These are phyloP conservation scores for Mycosarcoma mackinlayi DNA, from an alignment of 1,284 basidiomycete species.

Conservation along the genomic window DNA sequence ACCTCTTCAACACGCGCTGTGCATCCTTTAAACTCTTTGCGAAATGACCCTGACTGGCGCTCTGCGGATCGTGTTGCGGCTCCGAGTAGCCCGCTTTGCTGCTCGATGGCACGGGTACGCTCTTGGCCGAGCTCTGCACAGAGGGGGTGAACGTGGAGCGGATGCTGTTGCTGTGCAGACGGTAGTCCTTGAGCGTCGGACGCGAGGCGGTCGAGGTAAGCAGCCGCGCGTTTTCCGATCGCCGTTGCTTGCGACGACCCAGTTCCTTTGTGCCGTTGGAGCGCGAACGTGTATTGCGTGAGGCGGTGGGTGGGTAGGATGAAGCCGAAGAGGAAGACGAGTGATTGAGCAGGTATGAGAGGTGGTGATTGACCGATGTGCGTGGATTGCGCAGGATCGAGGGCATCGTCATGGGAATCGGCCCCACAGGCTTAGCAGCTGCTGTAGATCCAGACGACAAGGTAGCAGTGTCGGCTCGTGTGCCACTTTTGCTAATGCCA, in stretches of 20 bases:
- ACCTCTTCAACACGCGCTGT: conserved; percentile 42
- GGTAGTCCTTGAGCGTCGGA: conserved; percentile 49
- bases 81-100: conserved; percentile 13
- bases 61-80: conserved; percentile 28
- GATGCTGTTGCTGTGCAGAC: conserved; percentile 48
- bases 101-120: conserved; percentile 12
- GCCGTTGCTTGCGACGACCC: conserved; percentile 41
- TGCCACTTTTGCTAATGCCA: background rate
- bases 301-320: conserved; percentile 15
- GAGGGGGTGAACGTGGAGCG: conserved; percentile 42
- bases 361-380: conserved; percentile 9
- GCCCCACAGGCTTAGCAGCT: conserved; percentile 3
- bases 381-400: conserved; percentile 39
- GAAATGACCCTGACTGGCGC: conserved; percentile 53
- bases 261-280: conserved; percentile 5
- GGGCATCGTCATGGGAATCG: conserved; percentile 46
- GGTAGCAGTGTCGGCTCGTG: background rate
- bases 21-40: conserved; percentile 52
- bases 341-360: conserved; percentile 15
- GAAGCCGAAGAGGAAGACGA: conserved; percentile 11
- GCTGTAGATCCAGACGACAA: background rate
- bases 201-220: conserved; percentile 51
- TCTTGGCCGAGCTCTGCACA: background rate
- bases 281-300: background rate
- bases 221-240: conserved; percentile 50